Conservation (phyloP, 1,139 yeast genomes). For the Sugiyamaella japonica region DNA sequence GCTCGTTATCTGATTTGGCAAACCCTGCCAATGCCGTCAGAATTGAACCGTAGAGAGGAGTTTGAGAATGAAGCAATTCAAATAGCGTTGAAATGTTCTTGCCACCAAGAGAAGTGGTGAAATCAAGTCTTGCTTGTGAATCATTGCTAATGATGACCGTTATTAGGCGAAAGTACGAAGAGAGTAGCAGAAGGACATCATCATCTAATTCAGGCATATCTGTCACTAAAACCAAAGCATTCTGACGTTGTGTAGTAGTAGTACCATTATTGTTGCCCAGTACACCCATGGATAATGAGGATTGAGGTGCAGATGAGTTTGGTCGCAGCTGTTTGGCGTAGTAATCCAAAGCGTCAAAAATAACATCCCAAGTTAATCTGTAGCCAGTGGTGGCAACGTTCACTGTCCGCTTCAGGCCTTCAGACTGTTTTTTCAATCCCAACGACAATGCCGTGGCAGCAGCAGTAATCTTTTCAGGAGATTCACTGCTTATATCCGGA, state of each 20-base stretch:
- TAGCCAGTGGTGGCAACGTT: constrained; percentile 4
- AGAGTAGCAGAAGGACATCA: constrained; percentile 73
- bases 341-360: constrained; percentile 56
- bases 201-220: constrained; percentile 41
- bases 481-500: constrained; percentile 2
- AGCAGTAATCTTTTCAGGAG: constrained; percentile 9
- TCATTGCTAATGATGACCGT: constrained; percentile 52
- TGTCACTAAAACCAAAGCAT: constrained; percentile 7
- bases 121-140: constrained; percentile 42
- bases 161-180: constrained; percentile 65
- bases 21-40: constrained; percentile 55
- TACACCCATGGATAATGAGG: constrained; percentile 7
- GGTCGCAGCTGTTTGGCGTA: constrained; percentile 51
- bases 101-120: constrained; percentile 39
- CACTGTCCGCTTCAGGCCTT: constrained; percentile 15
- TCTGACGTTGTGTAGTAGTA: neutral
- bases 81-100: constrained; percentile 42
- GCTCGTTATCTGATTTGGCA: constrained; percentile 46
- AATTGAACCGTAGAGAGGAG: constrained; percentile 56
- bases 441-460: constrained; percentile 17
- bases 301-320: constrained; percentile 4
- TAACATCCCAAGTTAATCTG: constrained; percentile 54
- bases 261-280: neutral
- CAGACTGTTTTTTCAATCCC: neutral
- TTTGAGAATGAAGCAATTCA: constrained; percentile 50